phyloP scores from a whole-genome alignment of 2,329 filamentous ascomycete genomes.

The Harringtonia lauricola region DNA sequence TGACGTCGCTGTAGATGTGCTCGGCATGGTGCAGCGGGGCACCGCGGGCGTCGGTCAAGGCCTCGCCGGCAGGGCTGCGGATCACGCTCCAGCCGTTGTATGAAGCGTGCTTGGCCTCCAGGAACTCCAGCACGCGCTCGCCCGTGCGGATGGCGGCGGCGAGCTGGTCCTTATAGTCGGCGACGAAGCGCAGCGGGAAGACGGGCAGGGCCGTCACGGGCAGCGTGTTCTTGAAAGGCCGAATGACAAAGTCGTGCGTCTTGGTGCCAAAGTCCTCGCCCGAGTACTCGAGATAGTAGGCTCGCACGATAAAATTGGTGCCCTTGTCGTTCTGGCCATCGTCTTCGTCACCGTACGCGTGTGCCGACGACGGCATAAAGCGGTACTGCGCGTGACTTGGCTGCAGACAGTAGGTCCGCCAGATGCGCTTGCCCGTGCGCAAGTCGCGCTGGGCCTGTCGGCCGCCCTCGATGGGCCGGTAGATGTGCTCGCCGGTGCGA shows the following conservation, averaged over 20 bases:
- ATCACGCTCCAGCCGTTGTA: slow-evolving; percentile 31
- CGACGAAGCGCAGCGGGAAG: slow-evolving; percentile 3
- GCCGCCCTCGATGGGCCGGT: slow-evolving; percentile 4
- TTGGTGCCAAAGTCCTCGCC: slow-evolving; percentile 6
- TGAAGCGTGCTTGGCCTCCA: slow-evolving; percentile 22
- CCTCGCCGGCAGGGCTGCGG: slow-evolving; percentile 19
- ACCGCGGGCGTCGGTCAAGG: background rate
- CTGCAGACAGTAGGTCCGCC: slow-evolving; percentile 2
- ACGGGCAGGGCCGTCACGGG: slow-evolving; percentile 2
- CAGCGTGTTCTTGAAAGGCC: background rate
- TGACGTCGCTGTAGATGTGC: slow-evolving; percentile 15
- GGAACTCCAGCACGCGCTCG: slow-evolving; percentile 15
- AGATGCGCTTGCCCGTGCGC: slow-evolving; percentile 6
- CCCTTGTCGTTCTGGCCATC: too few relatives aligned
- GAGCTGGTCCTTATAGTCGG: background rate
- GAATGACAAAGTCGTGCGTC: slow-evolving; percentile 1
- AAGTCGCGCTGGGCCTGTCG: slow-evolving; percentile 1
- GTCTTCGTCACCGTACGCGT: background rate
- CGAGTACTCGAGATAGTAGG: slow-evolving; percentile 6
- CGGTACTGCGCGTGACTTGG: background rate
- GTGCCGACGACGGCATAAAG: background rate
- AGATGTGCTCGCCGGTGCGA: slow-evolving; percentile 9
- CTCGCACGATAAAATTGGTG: background rate
- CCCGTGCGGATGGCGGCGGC: background rate
- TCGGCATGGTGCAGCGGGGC: slow-evolving; percentile 3